These are phyloP conservation scores for Colletotrichum spaethianum DNA, from an alignment of 2,329 filamentous ascomycete species.

Conservation along the genomic window DNA sequence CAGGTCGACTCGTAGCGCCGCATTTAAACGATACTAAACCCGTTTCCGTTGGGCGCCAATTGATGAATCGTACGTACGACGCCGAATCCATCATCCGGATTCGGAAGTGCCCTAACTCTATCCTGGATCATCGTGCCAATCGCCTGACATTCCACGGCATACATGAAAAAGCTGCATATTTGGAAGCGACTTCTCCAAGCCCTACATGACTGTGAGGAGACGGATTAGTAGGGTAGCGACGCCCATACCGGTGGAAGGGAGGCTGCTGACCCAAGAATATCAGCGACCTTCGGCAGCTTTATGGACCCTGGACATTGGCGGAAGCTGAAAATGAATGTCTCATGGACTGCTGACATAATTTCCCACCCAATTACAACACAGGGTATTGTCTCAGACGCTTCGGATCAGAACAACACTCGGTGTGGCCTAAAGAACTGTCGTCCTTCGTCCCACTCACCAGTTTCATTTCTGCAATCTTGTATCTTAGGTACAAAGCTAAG, in stretches of 20 bases:
- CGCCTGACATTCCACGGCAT: neutral
- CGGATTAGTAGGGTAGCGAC: neutral
- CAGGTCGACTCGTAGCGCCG: slow-evolving; percentile 21
- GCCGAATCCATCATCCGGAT: slow-evolving; percentile 36
- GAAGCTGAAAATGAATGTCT: neutral
- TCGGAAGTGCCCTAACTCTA: slow-evolving; percentile 17
- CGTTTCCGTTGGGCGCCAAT: slow-evolving; percentile 20
- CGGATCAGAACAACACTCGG: neutral
- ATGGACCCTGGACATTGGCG: neutral
- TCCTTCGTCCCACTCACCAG: neutral
- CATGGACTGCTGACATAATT: neutral
- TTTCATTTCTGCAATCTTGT: neutral
- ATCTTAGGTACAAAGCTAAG: neutral
- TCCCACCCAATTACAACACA: neutral
- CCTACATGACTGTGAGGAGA: neutral
- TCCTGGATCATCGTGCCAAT: slow-evolving; percentile 9
- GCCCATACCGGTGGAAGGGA: neutral
- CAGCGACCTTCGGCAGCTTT: neutral
- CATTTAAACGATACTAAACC: slow-evolving; percentile 12
- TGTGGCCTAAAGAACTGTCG: neutral
- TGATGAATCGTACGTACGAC: slow-evolving; percentile 7
- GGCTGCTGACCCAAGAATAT: neutral
- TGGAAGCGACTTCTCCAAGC: neutral
- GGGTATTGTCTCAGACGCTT: slow-evolving; percentile 20
- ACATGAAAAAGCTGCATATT: neutral